These are phyloP conservation scores for Paecilomyces sp. DNA, from an alignment of 2,329 filamentous ascomycete species.

Conservation along the genomic window DNA sequence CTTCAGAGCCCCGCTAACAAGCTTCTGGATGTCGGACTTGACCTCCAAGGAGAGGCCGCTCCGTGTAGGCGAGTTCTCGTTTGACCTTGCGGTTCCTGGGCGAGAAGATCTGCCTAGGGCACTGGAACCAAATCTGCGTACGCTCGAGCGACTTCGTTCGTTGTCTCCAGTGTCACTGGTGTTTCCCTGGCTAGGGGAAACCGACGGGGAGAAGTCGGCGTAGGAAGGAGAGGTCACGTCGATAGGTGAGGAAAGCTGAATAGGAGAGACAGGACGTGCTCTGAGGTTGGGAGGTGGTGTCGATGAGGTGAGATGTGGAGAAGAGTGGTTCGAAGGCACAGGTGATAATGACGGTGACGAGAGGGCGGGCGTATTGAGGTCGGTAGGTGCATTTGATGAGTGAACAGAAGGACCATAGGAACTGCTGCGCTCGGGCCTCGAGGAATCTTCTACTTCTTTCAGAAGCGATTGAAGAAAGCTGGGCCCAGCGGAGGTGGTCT, in stretches of 20 bases:
- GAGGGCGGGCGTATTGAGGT: slow-evolving; percentile 30
- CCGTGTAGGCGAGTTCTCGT: slow-evolving; percentile 63
- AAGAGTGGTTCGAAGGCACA: slow-evolving; percentile 32
- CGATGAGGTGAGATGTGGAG: slow-evolving; percentile 30
- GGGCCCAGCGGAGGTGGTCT: slow-evolving; percentile 47
- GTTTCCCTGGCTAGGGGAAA: slow-evolving; percentile 36
- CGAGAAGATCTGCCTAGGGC: slow-evolving; percentile 15
- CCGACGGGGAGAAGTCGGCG: slow-evolving; percentile 64
- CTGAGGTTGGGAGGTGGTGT: slow-evolving; percentile 30
- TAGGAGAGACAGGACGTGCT: slow-evolving; percentile 26
- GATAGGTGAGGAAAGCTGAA: slow-evolving; percentile 25
- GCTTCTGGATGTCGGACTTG: slow-evolving; percentile 81
- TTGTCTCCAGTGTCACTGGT: slow-evolving; percentile 3
- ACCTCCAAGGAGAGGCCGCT: slow-evolving; percentile 65
- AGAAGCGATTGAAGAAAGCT: slow-evolving; percentile 82
- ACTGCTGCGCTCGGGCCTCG: slow-evolving; percentile 20
- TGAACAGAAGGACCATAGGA: slow-evolving; percentile 24
- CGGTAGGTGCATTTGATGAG: slow-evolving; percentile 28
- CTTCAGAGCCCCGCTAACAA: slow-evolving; percentile 76
- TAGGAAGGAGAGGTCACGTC: slow-evolving; percentile 46
- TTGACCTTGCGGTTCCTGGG: slow-evolving; percentile 32
- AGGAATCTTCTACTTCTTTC: slow-evolving; percentile 69
- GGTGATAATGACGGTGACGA: slow-evolving; percentile 38
- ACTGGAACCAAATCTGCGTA: slow-evolving; percentile 14
- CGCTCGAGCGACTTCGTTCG: slow-evolving; percentile 10